Percentiles rank a stretch among this genome's conserved stretches.
Conservation (phyloP, 352 stramenopile species). For the Globisporangium cystogenes region DNA sequence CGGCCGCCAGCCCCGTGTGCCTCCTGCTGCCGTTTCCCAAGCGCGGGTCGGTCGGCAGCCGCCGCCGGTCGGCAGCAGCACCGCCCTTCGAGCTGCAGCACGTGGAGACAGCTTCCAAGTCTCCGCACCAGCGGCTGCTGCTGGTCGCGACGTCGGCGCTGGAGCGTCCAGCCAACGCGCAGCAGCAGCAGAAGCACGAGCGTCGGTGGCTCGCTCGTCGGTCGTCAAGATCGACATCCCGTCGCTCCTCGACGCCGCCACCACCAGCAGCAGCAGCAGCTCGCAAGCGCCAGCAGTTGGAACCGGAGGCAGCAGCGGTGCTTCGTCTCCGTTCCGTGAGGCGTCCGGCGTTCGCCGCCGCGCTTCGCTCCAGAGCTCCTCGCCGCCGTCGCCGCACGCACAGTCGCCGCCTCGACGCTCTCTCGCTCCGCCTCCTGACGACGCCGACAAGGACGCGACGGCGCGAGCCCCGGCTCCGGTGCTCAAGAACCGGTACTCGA, state of each 20-base stretch:
- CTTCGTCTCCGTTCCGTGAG: not conserved
- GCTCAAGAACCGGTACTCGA: slow-evolving; percentile 11
- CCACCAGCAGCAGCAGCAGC: no score
- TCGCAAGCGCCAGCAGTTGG: not conserved
- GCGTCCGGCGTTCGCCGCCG: slow-evolving; percentile 3
- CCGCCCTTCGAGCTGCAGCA: not conserved
- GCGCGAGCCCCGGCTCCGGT: slow-evolving; percentile 10
- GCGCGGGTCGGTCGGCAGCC: not conserved
- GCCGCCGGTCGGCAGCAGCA: not conserved
- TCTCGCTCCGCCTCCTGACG: not conserved
- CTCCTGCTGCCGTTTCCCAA: not conserved
- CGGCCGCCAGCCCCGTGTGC: not conserved
- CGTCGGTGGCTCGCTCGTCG: not conserved
- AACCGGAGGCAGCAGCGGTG: not conserved
- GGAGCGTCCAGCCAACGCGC: no score
- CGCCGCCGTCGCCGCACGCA: not conserved
- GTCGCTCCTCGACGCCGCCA: not conserved
- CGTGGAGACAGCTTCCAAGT: not conserved
- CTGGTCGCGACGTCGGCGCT: not conserved
- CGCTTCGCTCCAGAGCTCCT: slow-evolving; percentile 5
- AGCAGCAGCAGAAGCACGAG: no score
- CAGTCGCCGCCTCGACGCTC: not conserved
- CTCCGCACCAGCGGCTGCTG: not conserved
- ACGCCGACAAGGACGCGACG: slow-evolving; percentile 3
- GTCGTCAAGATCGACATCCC: slow-evolving; percentile 16